Percentiles rank a stretch among this genome's conserved stretches.
Evolutionary conservation across 2,329 filamentous ascomycete genomes (phyloP).

Genomic region (Diaporthe ampelina): DNA sequence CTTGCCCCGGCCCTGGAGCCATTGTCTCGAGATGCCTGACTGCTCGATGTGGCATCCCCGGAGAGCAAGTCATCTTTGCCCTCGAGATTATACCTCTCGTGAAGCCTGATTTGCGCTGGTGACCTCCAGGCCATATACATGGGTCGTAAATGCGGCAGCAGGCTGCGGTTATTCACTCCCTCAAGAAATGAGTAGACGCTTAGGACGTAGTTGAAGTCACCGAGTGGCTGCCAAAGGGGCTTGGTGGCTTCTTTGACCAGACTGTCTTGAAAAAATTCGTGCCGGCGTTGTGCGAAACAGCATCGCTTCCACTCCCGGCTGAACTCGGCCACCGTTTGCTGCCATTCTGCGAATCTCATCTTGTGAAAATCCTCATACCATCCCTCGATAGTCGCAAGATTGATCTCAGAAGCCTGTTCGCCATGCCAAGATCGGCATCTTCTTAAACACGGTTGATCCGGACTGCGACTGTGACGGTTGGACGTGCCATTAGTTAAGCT

Average conservation of each 20-base stretch:
- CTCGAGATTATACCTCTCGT: neutral
- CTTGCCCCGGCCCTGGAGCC: neutral
- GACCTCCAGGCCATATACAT: constrained; percentile 4
- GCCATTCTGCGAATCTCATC: neutral
- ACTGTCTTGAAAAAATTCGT: neutral
- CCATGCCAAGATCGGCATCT: neutral
- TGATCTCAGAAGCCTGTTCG: neutral
- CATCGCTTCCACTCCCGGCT: constrained; percentile 7
- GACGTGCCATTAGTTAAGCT: too few relatives aligned
- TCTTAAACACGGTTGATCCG: neutral
- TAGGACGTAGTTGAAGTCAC: constrained; percentile 25
- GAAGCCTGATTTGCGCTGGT: constrained; percentile 11
- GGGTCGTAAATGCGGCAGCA: neutral
- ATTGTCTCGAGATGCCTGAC: neutral
- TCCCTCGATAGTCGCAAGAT: neutral
- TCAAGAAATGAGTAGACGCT: neutral
- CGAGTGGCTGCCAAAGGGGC: neutral
- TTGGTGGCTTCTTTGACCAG: neutral
- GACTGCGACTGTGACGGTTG: neutral
- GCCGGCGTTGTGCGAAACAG: neutral
- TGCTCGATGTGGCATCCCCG: neutral
- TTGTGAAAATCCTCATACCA: constrained; percentile 20
- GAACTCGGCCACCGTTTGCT: neutral
- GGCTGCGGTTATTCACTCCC: neutral
- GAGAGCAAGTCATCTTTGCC: neutral